Evolutionary conservation across 331 rosid genomes (phyloP).

Genomic region (Prunus yedoensis): DNA sequence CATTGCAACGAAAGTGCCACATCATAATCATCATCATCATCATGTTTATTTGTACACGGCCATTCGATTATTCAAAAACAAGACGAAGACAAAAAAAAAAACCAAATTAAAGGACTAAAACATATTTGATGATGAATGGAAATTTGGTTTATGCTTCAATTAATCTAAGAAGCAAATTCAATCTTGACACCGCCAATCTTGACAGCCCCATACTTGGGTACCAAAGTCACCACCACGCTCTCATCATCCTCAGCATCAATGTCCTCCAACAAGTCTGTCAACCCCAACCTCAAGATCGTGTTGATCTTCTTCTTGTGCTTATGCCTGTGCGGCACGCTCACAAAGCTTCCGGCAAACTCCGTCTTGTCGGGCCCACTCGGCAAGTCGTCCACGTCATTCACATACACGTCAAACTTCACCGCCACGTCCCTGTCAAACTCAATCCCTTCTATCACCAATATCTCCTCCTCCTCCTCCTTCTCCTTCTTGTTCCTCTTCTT

Average conservation of each 20-base stretch:
- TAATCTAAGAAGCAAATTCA: slow-evolving; percentile 23
- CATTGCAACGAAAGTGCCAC: background rate
- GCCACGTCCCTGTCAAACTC: slow-evolving; percentile 39
- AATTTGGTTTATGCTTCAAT: background rate
- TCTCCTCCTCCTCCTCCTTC: slow-evolving; percentile 72
- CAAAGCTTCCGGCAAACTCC: slow-evolving; percentile 84
- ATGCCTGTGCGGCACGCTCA: slow-evolving; percentile 62
- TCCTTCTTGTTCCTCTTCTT: slow-evolving; percentile 50
- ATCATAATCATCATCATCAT: background rate
- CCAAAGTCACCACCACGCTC: slow-evolving; percentile 55
- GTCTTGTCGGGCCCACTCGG: slow-evolving; percentile 34
- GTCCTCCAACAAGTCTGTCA: slow-evolving; percentile 68
- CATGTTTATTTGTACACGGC: background rate
- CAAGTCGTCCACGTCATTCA: slow-evolving; percentile 67
- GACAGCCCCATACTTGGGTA: slow-evolving; percentile 56
- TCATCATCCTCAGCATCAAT: slow-evolving; percentile 72
- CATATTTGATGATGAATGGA: too few species aligned
- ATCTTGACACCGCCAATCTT: slow-evolving; percentile 48
- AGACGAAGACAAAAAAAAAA: background rate
- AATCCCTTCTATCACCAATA: slow-evolving; percentile 63
- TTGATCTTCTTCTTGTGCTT: slow-evolving; percentile 31
- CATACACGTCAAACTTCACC: slow-evolving; percentile 64
- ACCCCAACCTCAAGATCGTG: slow-evolving; percentile 51
- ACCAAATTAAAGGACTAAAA: background rate
- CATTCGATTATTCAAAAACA: background rate